Evolutionary conservation across 139 green algal genomes (phyloP).

Genomic region (Zygnema cylindricum): DNA sequence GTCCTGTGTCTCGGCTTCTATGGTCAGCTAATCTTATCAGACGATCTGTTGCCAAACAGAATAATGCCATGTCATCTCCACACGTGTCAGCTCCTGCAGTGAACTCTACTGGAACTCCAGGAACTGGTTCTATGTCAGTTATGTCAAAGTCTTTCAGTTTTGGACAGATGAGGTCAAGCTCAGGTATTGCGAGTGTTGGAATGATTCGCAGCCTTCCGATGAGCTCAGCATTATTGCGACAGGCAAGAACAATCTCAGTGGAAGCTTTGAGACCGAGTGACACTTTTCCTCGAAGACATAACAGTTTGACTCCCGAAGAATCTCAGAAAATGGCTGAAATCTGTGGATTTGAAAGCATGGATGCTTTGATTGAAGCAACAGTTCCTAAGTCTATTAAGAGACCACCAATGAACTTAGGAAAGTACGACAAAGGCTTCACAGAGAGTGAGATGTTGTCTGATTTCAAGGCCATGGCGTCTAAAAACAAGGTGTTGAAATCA

Average conservation of each 20-base stretch:
- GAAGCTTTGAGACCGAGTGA: conserved; percentile 79
- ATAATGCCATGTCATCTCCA: not conserved
- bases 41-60: not conserved
- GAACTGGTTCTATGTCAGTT: not conserved
- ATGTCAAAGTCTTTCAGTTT: not conserved
- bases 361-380: conserved; percentile 91
- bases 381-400: conserved; percentile 88
- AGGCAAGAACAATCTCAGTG: conserved; percentile 69
- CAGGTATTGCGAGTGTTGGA: not conserved
- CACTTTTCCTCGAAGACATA: conserved; percentile 96
- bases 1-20: not conserved
- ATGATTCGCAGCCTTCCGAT: not conserved
- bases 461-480: conserved; percentile 87
- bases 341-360: conserved; percentile 83
- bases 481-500: conserved; percentile 96
- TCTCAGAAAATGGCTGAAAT: conserved; percentile 82
- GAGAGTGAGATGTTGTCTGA: conserved; percentile 86
- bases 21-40: not conserved
- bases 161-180: not conserved
- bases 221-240: not conserved
- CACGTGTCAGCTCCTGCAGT: not conserved
- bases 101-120: not conserved
- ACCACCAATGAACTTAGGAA: conserved; percentile 83
- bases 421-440: conserved; percentile 83
- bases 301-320: conserved; percentile 82